A percentile compares a stretch with the other conserved stretches of the same genome.
Evolutionary conservation across 2,329 filamentous ascomycete species (phyloP).

Genomic region (Fusarium cyanostomum): DNA sequence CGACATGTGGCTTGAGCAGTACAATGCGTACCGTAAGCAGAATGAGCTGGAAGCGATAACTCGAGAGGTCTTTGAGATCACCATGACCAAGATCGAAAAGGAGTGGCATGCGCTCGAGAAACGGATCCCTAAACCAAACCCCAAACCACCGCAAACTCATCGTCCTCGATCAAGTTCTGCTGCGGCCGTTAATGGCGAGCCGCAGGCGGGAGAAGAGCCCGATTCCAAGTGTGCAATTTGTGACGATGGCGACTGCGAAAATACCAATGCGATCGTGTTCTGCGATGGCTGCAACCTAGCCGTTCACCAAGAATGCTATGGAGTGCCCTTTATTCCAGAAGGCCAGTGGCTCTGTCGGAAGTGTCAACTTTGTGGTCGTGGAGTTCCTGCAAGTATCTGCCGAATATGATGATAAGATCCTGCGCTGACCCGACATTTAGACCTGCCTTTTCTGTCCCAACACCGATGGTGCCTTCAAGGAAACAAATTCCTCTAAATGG

Average conservation of each 20-base stretch:
- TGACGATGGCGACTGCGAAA: conserved; percentile 99
- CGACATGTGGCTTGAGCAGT: conserved; percentile 89
- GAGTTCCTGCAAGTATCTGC: conserved; percentile 73
- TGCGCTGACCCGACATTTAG: conserved; percentile 50
- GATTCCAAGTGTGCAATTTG: conserved; percentile 98
- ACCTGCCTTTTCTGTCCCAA: conserved; percentile 99
- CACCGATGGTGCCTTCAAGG: conserved; percentile 97
- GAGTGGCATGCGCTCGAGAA: conserved; percentile 98
- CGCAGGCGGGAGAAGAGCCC: conserved; percentile 84
- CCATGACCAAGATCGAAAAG: conserved; percentile 98
- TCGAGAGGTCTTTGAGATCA: conserved; percentile 94
- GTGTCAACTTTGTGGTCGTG: conserved; percentile 93
- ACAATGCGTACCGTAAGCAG: conserved; percentile 80
- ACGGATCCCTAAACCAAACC: conserved; percentile 95
- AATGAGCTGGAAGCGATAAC: conserved; percentile 84
- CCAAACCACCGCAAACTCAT: conserved; percentile 94
- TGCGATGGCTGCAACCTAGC: conserved; percentile 98
- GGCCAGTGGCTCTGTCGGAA: conserved; percentile 98
- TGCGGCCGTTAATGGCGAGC: conserved; percentile 94
- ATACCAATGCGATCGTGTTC: conserved; percentile 98
- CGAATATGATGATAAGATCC: not conserved
- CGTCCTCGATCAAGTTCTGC: conserved; percentile 92
- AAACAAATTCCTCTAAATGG: conserved; percentile 96
- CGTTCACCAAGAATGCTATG: conserved; percentile 98
- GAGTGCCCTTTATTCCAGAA: conserved; percentile 97